Evolutionary conservation across 1,139 yeast species (phyloP), one percentile per base, ranked within the genome.

Genomic region (Meyerozyma athensensis): DNA sequence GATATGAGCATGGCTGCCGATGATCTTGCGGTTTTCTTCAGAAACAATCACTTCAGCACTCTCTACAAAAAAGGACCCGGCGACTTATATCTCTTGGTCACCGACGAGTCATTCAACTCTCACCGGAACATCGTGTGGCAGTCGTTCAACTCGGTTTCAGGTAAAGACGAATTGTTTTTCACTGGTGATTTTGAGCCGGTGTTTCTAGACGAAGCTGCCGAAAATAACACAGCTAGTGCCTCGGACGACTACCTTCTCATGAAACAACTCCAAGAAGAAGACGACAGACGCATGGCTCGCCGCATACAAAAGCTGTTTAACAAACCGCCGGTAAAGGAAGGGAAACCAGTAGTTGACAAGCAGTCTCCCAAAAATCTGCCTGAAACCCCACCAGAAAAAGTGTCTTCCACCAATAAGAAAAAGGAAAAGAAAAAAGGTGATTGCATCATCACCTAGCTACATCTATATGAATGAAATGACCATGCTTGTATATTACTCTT

Each of bases 1-100:
- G 56, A 66, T 36, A 60, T 68, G 10, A 68, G 71, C 17, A 60
- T 79, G 23, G 43, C 41, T 2, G 40, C 47, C 4, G 65, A 62
- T 36, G 63, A 63, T 31, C 68, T 83, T 43, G 71, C 79, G 1
- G 77, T 89, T 0, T 73, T 89, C 42, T 89, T 89, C 64, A 68
- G 96, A 49, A 89, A 89, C 57, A 86, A 87, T 57, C 96, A 87
- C 58, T 89, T 86, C 58, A 75, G 77, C 42, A 84, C 96, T 0
- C 58, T 87, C 10, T 74, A 74, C 53, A 84, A 83, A 52, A 68
- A 68, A 36, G 54, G 59, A 33, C 58, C 68, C 45, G 58, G 65
- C 37, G 73, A 71, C 48, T 58, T 86, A 41, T 79, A 77, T 57
- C 54, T 78, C 3, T 58, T 89, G 34, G 79, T 86, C 7, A 85